These are phyloP conservation scores for Microsporum canis DNA, from an alignment of 2,329 filamentous ascomycete genomes.

Conservation along the genomic window DNA sequence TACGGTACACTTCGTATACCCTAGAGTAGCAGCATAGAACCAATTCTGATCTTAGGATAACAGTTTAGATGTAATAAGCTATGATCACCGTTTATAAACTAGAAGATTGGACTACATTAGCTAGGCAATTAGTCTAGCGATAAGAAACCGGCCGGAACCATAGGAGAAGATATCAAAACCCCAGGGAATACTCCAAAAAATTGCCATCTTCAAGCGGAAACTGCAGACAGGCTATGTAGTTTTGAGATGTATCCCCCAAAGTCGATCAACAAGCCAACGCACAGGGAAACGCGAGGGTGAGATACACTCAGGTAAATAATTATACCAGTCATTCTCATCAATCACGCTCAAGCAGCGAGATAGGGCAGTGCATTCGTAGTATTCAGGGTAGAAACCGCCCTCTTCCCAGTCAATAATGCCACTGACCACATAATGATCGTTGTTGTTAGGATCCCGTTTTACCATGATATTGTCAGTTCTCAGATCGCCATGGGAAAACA, in stretches of 20 bases:
- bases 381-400: slow-evolving; percentile 23
- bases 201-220: not conserved
- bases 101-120: no score
- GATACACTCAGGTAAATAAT: slow-evolving; percentile 20
- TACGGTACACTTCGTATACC: no score
- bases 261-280: slow-evolving; percentile 11
- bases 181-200: no score
- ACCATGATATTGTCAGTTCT: slow-evolving; percentile 12
- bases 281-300: slow-evolving; percentile 14
- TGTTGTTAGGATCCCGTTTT: not conserved
- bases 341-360: slow-evolving; percentile 14
- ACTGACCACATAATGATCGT: slow-evolving; percentile 14
- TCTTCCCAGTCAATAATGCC: slow-evolving; percentile 26
- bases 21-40: no score
- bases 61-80: no score
- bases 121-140: no score
- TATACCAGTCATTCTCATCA: slow-evolving; percentile 22
- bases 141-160: no score
- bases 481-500: slow-evolving; percentile 12
- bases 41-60: no score
- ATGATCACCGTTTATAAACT: no score
- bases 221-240: not conserved
- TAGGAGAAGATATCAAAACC: no score
- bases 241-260: slow-evolving; percentile 7
- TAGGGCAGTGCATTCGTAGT: slow-evolving; percentile 20